A percentile compares a stretch with the other conserved stretches of the same genome.
Conservation (phyloP, 352 stramenopile genomes). For the Phytophthora pseudosyringae region DNA sequence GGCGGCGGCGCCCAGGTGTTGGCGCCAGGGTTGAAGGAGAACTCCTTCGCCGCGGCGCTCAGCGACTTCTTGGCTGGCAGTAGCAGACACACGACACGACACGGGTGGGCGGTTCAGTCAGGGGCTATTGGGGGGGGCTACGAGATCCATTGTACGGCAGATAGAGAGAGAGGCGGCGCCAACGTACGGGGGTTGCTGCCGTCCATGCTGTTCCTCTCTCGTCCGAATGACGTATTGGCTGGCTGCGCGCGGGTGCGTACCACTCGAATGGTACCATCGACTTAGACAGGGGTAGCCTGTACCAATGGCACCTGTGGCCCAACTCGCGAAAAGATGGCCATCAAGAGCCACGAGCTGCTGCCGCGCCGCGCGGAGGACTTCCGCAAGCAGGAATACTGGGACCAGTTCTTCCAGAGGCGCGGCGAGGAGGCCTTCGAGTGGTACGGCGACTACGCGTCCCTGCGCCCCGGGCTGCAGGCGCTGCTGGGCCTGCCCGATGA, state of each 20-base stretch:
- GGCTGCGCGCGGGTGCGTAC: background rate
- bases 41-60: slow-evolving; percentile 68
- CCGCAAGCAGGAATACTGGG: slow-evolving; percentile 77
- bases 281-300: slow-evolving; percentile 17
- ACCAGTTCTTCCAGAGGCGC: slow-evolving; percentile 77
- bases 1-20: slow-evolving; percentile 66
- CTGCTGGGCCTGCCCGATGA: slow-evolving; percentile 38
- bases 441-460: slow-evolving; percentile 68
- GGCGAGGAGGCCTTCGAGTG: slow-evolving; percentile 80
- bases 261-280: background rate
- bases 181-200: slow-evolving; percentile 51
- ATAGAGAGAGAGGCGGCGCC: background rate
- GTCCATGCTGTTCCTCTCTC: slow-evolving; percentile 35
- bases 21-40: slow-evolving; percentile 82
- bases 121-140: background rate
- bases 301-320: no score
- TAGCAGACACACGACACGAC: background rate
- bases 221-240: slow-evolving; percentile 13
- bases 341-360: slow-evolving; percentile 43
- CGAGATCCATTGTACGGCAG: background rate
- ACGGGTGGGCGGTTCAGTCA: background rate
- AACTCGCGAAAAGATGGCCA: no score
- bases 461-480: slow-evolving; percentile 44
- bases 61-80: slow-evolving; percentile 65
- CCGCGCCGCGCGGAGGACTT: slow-evolving; percentile 64